A percentile compares a stretch with the other conserved stretches of the same genome.
phyloP scores from a whole-genome alignment of 2,329 filamentous ascomycete genomes.

The Curvularia sp. region DNA sequence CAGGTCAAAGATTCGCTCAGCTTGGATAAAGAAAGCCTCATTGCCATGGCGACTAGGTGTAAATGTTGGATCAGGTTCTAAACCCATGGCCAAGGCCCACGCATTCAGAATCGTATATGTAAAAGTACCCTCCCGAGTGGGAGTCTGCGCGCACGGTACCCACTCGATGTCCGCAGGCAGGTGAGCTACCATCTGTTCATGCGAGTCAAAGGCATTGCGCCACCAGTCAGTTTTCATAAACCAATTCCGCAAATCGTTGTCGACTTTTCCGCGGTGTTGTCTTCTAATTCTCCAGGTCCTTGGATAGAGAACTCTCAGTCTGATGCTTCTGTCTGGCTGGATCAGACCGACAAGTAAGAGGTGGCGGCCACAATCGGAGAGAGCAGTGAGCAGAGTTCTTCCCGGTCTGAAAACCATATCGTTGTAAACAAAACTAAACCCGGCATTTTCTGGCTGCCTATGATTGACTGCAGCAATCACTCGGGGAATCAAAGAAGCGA shows the following conservation, averaged over 20 bases:
- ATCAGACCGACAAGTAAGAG: slow-evolving; percentile 7
- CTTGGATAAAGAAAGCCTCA: slow-evolving; percentile 13
- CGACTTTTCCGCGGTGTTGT: background rate
- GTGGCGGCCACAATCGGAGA: background rate
- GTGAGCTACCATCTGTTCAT: background rate
- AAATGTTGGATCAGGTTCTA: slow-evolving; percentile 17
- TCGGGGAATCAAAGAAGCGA: slow-evolving; percentile 11
- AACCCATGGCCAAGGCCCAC: slow-evolving; percentile 30
- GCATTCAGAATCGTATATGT: slow-evolving; percentile 24
- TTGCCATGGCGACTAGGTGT: background rate
- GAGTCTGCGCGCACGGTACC: slow-evolving; percentile 13
- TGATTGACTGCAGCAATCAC: slow-evolving; percentile 19
- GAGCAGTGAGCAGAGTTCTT: slow-evolving; percentile 12
- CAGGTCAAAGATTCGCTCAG: slow-evolving; percentile 14
- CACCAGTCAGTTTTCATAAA: slow-evolving; percentile 4
- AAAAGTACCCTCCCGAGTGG: background rate
- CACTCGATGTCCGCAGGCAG: slow-evolving; percentile 4
- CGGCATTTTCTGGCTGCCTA: slow-evolving; percentile 9
- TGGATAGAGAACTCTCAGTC: slow-evolving; percentile 16
- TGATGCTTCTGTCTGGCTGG: slow-evolving; percentile 7
- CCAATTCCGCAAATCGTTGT: background rate
- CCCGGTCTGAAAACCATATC: slow-evolving; percentile 8
- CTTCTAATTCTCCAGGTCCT: slow-evolving; percentile 10
- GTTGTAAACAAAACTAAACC: slow-evolving; percentile 14
- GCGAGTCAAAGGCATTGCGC: background rate